Evolutionary conservation across 805 yeast genomes (phyloP).

Genomic region (Pichia californica): DNA sequence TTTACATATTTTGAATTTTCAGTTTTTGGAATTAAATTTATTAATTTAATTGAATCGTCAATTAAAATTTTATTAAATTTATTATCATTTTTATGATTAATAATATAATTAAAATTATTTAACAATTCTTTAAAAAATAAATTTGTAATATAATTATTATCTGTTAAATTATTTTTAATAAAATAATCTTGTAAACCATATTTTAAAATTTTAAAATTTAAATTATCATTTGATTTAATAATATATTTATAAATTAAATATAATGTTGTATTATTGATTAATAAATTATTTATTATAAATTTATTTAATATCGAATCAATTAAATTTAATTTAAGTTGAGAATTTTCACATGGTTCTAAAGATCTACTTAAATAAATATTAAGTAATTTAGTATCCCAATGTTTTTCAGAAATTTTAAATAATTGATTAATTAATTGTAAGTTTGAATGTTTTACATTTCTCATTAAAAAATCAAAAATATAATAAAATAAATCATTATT

Average conservation of each 20-base stretch:
- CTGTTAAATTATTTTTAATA: neutral
- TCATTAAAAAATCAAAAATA: slow-evolving; percentile 8
- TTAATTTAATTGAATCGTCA: neutral
- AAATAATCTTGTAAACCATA: neutral
- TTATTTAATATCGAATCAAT: neutral
- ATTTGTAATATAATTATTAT: neutral
- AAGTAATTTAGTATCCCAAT: slow-evolving; percentile 5
- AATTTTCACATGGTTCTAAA: neutral
- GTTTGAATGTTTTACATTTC: neutral
- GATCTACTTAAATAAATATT: slow-evolving; percentile 9
- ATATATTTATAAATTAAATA: slow-evolving; percentile 4
- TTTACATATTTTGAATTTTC: slow-evolving; percentile 16
- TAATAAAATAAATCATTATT: neutral
- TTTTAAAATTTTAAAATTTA: neutral
- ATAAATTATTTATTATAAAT: neutral
- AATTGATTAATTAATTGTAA: slow-evolving; percentile 1
- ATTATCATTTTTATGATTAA: neutral
- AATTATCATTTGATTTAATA: neutral
- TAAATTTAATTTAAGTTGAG: neutral
- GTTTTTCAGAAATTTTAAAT: neutral
- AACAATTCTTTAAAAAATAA: slow-evolving; percentile 1
- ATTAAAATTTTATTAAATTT: neutral
- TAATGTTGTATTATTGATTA: neutral
- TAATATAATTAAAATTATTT: slow-evolving; percentile 2
- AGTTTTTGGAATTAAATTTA: slow-evolving; percentile 10